Evolutionary conservation across 2,329 filamentous ascomycete species (phyloP).

Genomic region (Dactylellina parvicollis): DNA sequence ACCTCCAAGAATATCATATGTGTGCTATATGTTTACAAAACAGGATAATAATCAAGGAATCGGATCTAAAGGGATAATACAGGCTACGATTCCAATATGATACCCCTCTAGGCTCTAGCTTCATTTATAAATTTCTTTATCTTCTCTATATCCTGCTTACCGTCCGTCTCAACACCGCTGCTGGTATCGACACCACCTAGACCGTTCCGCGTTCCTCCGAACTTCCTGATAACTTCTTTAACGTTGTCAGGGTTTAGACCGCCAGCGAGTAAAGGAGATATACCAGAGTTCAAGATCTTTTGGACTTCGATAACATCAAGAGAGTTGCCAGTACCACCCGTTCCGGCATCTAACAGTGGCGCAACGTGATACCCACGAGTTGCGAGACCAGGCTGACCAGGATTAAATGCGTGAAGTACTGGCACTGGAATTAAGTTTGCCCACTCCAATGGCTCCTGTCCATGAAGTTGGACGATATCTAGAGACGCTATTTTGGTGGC

Average conservation of each 20-base stretch:
- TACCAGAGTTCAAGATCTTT: conserved; percentile 74
- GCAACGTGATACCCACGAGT: conserved; percentile 78
- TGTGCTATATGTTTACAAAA: no score
- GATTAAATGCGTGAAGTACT: conserved; percentile 85
- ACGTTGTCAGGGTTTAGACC: conserved; percentile 86
- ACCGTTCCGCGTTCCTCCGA: conserved; percentile 70
- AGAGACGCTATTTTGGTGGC: conserved; percentile 79
- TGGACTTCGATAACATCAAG: conserved; percentile 78
- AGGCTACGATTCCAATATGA: neutral
- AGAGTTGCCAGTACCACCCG: conserved; percentile 80
- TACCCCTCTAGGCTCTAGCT: neutral
- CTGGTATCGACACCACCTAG: conserved; percentile 90
- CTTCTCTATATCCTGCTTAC: conserved; percentile 80
- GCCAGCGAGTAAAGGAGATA: conserved; percentile 83
- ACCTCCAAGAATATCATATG: no score
- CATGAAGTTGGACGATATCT: conserved; percentile 92
- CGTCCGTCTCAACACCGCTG: conserved; percentile 88
- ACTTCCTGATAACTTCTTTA: conserved; percentile 69
- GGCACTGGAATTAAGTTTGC: conserved; percentile 87
- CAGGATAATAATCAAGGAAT: no score
- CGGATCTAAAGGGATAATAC: no score
- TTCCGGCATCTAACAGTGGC: conserved; percentile 85
- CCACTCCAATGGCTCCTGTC: conserved; percentile 92
- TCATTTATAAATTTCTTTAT: conserved; percentile 77
- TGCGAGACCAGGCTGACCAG: conserved; percentile 66